Percentiles rank a stretch among this genome's conserved stretches.
phyloP scores from a whole-genome alignment of 345 rosid genomes.

The Salix purpurea region DNA sequence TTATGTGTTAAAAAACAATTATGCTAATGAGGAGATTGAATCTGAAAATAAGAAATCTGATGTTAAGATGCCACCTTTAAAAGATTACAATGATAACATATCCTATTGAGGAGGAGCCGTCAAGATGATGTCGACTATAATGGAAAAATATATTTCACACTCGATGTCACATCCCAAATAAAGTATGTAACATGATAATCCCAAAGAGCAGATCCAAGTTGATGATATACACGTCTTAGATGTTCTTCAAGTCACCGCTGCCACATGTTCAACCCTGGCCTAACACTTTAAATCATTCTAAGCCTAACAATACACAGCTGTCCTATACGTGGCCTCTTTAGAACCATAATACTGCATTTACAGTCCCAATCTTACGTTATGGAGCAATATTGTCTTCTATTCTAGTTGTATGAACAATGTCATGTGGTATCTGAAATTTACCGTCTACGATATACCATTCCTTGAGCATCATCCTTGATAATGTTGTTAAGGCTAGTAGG shows the following conservation, averaged over 20 bases:
- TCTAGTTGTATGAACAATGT: background rate
- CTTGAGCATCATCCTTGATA: constrained; percentile 33
- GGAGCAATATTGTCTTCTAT: background rate
- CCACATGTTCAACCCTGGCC: background rate
- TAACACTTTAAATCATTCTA: background rate
- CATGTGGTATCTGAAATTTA: background rate
- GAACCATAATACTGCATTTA: background rate
- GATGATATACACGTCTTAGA: background rate
- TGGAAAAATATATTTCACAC: no score
- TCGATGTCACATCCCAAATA: no score
- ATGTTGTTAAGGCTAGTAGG: constrained; percentile 26
- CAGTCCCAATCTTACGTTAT: background rate
- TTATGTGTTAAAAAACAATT: no score
- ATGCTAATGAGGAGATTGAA: no score
- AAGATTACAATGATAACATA: no score
- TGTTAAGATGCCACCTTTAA: no score
- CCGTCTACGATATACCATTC: constrained; percentile 25
- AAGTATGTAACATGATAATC: no score
- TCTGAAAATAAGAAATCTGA: no score
- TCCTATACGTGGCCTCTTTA: background rate
- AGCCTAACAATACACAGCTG: background rate
- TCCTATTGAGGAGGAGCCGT: no score
- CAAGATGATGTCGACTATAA: no score
- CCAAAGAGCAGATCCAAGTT: background rate
- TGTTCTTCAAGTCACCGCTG: background rate